Evolutionary conservation across 78 protist species (phyloP).

Genomic region (Tieghemostelium lacteum): DNA sequence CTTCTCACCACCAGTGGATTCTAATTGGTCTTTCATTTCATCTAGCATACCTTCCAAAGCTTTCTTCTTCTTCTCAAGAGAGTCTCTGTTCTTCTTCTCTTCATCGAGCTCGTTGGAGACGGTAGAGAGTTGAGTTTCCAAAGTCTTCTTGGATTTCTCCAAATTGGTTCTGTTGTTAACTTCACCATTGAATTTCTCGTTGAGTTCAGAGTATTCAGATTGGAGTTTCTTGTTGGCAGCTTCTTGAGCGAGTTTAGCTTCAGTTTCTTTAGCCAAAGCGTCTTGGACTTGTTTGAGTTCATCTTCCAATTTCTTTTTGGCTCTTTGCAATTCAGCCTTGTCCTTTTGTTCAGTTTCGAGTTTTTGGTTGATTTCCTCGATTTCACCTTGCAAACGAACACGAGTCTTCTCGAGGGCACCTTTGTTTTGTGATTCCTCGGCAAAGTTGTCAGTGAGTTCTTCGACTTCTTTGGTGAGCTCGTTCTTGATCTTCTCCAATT

Average conservation of each 20-base stretch:
- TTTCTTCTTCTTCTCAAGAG: constrained; percentile 74
- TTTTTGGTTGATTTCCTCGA: constrained; percentile 44
- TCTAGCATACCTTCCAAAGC: constrained; percentile 66
- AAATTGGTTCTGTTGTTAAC: constrained; percentile 2
- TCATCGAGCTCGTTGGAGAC: constrained; percentile 70
- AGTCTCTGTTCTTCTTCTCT: constrained; percentile 59
- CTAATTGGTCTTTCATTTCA: constrained; percentile 74
- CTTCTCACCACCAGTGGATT: constrained; percentile 77
- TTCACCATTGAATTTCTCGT: constrained; percentile 73
- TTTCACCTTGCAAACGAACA: constrained; percentile 70
- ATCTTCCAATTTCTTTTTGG: constrained; percentile 83
- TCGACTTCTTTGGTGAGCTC: constrained; percentile 72
- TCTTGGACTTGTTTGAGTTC: constrained; percentile 64
- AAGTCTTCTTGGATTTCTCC: constrained; percentile 73
- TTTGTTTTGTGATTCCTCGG: constrained; percentile 72
- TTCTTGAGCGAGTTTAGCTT: constrained; percentile 69
- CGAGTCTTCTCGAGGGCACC: constrained; percentile 83
- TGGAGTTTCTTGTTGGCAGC: constrained; percentile 78
- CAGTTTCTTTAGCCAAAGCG: constrained; percentile 47
- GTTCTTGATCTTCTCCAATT: constrained; percentile 78
- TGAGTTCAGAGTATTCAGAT: constrained; percentile 60
- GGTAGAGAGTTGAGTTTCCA: constrained; percentile 39
- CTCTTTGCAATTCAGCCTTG: constrained; percentile 47
- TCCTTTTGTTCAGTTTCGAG: constrained; percentile 70
- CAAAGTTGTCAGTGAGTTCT: constrained; percentile 65